Evolutionary conservation across 1,284 basidiomycete genomes (phyloP), one percentile per base, ranked within the genome.

Genomic region (Naganishia liquefaciens): DNA sequence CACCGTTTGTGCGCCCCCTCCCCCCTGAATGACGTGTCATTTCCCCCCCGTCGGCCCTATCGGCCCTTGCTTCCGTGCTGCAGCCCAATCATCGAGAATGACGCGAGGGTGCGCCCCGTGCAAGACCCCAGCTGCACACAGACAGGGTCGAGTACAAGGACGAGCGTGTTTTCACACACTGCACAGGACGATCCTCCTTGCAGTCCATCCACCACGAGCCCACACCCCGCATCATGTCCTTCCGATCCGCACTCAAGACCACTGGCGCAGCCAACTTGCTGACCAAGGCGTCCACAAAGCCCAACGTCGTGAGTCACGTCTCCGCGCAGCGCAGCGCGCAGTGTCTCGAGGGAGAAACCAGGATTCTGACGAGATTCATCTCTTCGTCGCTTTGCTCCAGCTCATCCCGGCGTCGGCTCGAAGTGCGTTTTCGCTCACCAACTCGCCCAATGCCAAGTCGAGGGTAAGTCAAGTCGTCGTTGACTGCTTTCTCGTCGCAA

Each of bases 161-260:
- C 28, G n/a, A n/a, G n/a, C n/a, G n/a, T n/a, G n/a, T n/a, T 54
- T 54, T 54, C 43, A 54, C 39, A 42, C 33, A 15, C n/a, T 23
- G 30, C 6, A 15, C 30, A 37, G 15, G 10, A 53, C 39, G 17
- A 28, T 27, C 33, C 3, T 19, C 1, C 6, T 19, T 52, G 30
- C 39, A 25, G 13, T 39, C 28, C 1, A n/a, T 17, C 50, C 15
- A 19, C 21, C 50, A 28, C 19, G 17, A 27, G 15, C 17, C n/a
- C 5, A 15, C 5, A 9, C 7, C 28, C 15, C 15, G 49, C 30
- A 61, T 1, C 23, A 65, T 65, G 64, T 65, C 51, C 40, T 64
- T 63, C 65, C 54, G 60, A 62, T 51, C 60, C 47, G 61, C 65
- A 30, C 49, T 66, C 37, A 66, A 63, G 61, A 57, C 65, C 58